These are phyloP conservation scores for Geotrichum aggregatum DNA, from an alignment of 1,139 yeast species.

Conservation along the genomic window DNA sequence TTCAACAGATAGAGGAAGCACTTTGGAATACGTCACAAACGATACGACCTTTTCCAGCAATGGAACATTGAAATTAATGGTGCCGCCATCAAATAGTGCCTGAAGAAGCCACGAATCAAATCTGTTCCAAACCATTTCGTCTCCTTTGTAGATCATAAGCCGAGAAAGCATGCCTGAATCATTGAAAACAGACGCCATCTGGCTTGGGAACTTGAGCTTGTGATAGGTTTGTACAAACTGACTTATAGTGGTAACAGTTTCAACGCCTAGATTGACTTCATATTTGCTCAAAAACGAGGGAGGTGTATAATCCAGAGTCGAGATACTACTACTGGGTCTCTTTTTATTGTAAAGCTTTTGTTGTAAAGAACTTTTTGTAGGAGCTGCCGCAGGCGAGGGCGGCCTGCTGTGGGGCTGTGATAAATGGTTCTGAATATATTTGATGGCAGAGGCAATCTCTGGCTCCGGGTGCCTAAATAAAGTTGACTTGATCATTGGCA, in stretches of 20 bases:
- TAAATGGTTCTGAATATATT: not conserved
- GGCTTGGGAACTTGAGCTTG: constrained; percentile 29
- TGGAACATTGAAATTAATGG: constrained; percentile 10
- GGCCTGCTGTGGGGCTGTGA: not conserved
- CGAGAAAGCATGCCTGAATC: constrained; percentile 26
- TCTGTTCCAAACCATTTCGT: constrained; percentile 28
- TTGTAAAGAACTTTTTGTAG: constrained; percentile 18
- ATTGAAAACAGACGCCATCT: constrained; percentile 29
- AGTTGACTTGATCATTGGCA: constrained; percentile 30
- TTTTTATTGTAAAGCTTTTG: not conserved
- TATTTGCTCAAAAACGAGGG: constrained; percentile 24
- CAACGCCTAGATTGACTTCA: constrained; percentile 20
- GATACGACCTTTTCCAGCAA: constrained; percentile 21
- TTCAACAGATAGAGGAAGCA: constrained; percentile 28
- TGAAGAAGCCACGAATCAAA: constrained; percentile 31
- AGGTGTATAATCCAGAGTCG: constrained; percentile 25
- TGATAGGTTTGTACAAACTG: constrained; percentile 29
- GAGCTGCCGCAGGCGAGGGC: constrained; percentile 15
- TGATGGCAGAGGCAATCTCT: constrained; percentile 17
- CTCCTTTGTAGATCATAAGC: constrained; percentile 28
- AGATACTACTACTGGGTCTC: constrained; percentile 20
- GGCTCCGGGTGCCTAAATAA: constrained; percentile 35
- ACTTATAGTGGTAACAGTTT: constrained; percentile 25
- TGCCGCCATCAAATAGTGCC: constrained; percentile 2
- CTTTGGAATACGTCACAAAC: constrained; percentile 26